Conservation (phyloP, 345 rosid species). For the Lepidium africanum region DNA sequence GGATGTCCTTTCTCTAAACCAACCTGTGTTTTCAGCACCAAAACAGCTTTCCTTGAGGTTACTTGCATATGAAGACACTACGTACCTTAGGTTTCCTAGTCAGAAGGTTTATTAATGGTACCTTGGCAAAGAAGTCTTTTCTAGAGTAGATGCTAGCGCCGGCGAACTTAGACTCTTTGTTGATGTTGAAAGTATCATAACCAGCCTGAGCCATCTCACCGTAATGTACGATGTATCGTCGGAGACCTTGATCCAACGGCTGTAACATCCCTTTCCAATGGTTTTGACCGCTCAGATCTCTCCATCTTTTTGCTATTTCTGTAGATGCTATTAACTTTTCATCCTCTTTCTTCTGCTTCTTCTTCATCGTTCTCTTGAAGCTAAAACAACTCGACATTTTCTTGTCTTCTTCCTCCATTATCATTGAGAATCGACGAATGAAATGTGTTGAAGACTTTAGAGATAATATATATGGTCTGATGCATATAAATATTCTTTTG, state of each 20-base stretch:
- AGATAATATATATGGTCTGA: background rate
- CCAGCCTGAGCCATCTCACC: constrained; percentile 86
- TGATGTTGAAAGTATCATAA: constrained; percentile 56
- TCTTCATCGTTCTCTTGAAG: constrained; percentile 9
- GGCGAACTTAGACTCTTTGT: constrained; percentile 50
- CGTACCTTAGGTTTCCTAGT: too few species aligned
- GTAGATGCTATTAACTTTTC: constrained; percentile 8
- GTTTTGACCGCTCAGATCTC: constrained; percentile 51
- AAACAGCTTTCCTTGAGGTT: background rate
- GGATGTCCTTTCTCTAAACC: constrained; percentile 47
- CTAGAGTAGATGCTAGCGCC: constrained; percentile 57
- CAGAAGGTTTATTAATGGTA: background rate
- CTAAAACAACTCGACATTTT: constrained; percentile 24
- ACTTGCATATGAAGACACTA: background rate
- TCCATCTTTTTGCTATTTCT: constrained; percentile 50
- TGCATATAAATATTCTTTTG: constrained; percentile 2
- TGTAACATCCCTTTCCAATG: constrained; percentile 54
- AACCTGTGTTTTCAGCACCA: constrained; percentile 20
- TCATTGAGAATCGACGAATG: background rate
- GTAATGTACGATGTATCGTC: constrained; percentile 57
- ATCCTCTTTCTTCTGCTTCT: constrained; percentile 27
- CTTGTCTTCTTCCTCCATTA: constrained; percentile 23
- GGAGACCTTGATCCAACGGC: constrained; percentile 71
- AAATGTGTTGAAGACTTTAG: background rate
- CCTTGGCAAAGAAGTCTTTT: constrained; percentile 47